phyloP scores from a whole-genome alignment of 176 grass and related monocot genomes.

The Oropetium thomaeum region DNA sequence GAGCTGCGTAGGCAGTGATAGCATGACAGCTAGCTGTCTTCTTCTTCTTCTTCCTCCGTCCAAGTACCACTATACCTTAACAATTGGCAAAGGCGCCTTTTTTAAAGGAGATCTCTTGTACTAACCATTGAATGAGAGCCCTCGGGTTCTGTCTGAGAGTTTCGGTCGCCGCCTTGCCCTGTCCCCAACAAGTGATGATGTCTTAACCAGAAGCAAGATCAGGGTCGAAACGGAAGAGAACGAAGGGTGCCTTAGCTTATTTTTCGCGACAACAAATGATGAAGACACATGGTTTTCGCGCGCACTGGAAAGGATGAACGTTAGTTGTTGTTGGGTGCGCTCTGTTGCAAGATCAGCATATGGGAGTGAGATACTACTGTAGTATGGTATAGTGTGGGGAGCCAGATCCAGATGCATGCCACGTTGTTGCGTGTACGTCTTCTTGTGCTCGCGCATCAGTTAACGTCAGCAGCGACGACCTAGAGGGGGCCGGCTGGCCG shows the following conservation, averaged over 20 bases:
- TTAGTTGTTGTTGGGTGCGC: neutral
- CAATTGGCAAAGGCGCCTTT: constrained; percentile 3
- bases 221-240: neutral
- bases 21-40: neutral
- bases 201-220: constrained; percentile 41
- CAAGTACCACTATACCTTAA: neutral
- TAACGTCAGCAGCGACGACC: neutral
- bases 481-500: neutral
- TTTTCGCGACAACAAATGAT: neutral
- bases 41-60: neutral
- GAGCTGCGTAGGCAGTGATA: constrained; percentile 48
- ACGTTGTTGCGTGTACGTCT: constrained; percentile 44
- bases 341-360: neutral
- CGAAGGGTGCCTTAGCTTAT: no score
- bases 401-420: neutral
- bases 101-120: constrained; percentile 24
- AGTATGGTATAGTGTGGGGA: no score
- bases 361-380: no score
- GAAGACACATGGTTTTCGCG: neutral
- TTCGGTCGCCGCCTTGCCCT: neutral
- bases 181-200: neutral
- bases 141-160: constrained; percentile 17
- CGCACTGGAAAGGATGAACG: neutral
- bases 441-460: neutral
- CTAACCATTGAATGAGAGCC: neutral